Conservation (phyloP, 2,329 filamentous ascomycete species). For the Neurospora crassa region DNA sequence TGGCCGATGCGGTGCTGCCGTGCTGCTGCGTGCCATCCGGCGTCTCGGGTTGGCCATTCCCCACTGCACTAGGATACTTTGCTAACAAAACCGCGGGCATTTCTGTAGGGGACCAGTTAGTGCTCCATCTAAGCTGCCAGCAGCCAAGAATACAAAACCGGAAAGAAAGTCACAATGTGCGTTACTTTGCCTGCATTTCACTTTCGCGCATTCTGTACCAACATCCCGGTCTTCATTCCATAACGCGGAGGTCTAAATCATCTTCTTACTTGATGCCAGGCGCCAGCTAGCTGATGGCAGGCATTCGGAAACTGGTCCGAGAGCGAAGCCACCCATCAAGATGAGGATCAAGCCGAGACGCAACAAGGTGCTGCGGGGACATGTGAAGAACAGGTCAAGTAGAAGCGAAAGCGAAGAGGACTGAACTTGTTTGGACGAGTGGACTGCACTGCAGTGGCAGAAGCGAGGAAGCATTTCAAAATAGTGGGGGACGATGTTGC, state of each 20-base stretch:
- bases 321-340: neutral
- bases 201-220: neutral
- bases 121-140: neutral
- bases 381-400: neutral
- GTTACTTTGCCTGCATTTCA: no score
- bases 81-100: fast-evolving
- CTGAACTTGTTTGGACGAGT: neutral
- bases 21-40: neutral
- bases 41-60: neutral
- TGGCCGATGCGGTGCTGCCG: neutral
- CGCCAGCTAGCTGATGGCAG: neutral
- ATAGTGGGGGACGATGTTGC: neutral
- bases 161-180: neutral
- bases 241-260: neutral
- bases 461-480: neutral
- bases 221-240: neutral
- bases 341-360: neutral
- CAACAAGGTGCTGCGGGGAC: neutral
- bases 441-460: neutral
- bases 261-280: neutral
- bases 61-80: neutral
- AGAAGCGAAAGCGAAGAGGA: neutral
- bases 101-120: neutral
- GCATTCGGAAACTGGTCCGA: neutral
- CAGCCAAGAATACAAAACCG: neutral